phyloP scores from a whole-genome alignment of 805 yeast species.

The Ogataea thermomethanolica region DNA sequence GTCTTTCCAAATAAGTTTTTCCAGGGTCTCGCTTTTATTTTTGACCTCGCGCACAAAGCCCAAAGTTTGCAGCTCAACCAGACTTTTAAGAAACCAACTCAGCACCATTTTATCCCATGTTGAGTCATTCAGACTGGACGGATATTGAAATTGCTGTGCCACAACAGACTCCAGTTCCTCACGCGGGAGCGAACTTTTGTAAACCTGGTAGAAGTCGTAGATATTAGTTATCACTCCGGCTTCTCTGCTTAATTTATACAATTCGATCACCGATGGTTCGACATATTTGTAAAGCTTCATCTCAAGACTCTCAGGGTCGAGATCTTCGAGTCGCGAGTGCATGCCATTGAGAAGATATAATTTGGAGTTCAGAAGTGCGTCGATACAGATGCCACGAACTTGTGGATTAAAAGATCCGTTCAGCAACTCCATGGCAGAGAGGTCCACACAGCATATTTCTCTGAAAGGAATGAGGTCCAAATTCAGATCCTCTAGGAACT shows the following conservation, averaged over 20 bases:
- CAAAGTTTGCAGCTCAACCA: constrained; percentile 63
- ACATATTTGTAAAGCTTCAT: constrained; percentile 34
- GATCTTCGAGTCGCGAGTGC: constrained; percentile 20
- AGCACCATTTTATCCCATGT: constrained; percentile 63
- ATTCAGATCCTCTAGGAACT: constrained; percentile 24
- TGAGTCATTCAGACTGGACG: constrained; percentile 27
- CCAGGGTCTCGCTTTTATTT: constrained; percentile 61
- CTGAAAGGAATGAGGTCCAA: constrained; percentile 32
- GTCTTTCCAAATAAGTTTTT: constrained; percentile 70
- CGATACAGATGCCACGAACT: constrained; percentile 38
- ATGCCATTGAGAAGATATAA: constrained; percentile 25
- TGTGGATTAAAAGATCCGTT: constrained; percentile 41
- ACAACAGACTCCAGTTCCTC: constrained; percentile 18
- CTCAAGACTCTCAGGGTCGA: constrained; percentile 9
- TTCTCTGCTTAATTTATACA: constrained; percentile 73
- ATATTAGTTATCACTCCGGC: constrained; percentile 55
- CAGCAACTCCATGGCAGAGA: constrained; percentile 27
- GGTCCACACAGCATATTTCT: constrained; percentile 40
- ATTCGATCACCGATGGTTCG: constrained; percentile 49
- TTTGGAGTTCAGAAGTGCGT: constrained; percentile 41
- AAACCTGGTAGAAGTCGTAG: constrained; percentile 35
- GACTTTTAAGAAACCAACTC: constrained; percentile 72
- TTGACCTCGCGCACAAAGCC: constrained; percentile 66
- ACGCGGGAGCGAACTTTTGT: constrained; percentile 31
- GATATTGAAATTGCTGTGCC: constrained; percentile 2